These are phyloP conservation scores for Leucosporidium creatinivorum DNA, from an alignment of 768 basidiomycete species.

Conservation along the genomic window DNA sequence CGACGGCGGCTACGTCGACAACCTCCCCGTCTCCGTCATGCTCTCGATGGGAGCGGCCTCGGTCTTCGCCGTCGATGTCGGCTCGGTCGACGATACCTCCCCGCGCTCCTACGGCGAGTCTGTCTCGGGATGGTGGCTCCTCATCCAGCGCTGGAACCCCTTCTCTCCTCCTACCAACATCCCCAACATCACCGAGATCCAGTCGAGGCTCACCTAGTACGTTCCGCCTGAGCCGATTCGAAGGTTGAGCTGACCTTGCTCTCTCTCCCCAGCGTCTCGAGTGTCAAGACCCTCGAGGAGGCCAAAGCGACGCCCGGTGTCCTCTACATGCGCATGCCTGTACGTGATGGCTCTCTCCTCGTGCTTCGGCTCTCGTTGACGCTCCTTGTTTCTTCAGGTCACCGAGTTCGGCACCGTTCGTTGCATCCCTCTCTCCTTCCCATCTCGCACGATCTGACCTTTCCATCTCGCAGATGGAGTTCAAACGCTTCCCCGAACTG, in stretches of 20 bases:
- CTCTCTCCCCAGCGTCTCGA: constrained; percentile 66
- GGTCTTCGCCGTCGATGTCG: constrained; percentile 90
- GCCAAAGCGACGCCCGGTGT: constrained; percentile 85
- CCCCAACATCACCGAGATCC: constrained; percentile 86
- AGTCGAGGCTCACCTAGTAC: constrained; percentile 88
- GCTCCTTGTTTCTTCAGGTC: constrained; percentile 39
- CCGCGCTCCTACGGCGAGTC: constrained; percentile 91
- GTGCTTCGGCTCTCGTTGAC: not conserved
- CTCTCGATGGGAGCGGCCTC: constrained; percentile 80
- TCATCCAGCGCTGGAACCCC: constrained; percentile 88
- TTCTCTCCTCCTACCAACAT: constrained; percentile 62
- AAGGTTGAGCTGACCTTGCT: not conserved
- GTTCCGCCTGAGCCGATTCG: constrained; percentile 39
- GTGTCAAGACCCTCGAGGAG: constrained; percentile 87
- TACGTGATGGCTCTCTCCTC: too few species aligned
- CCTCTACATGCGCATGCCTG: constrained; percentile 89
- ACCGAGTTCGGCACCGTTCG: constrained; percentile 91
- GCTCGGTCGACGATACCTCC: constrained; percentile 87
- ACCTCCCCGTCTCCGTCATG: constrained; percentile 85
- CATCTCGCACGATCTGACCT: not conserved
- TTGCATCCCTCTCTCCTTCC: constrained; percentile 45
- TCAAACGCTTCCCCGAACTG: constrained; percentile 61
- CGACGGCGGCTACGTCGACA: constrained; percentile 56
- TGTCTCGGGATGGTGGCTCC: constrained; percentile 91
- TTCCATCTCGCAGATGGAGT: constrained; percentile 32